A percentile compares a stretch with the other conserved stretches of the same genome.
These are phyloP conservation scores for Trichoderma arundinaceum DNA, from an alignment of 2,329 filamentous ascomycete genomes.

Conservation along the genomic window DNA sequence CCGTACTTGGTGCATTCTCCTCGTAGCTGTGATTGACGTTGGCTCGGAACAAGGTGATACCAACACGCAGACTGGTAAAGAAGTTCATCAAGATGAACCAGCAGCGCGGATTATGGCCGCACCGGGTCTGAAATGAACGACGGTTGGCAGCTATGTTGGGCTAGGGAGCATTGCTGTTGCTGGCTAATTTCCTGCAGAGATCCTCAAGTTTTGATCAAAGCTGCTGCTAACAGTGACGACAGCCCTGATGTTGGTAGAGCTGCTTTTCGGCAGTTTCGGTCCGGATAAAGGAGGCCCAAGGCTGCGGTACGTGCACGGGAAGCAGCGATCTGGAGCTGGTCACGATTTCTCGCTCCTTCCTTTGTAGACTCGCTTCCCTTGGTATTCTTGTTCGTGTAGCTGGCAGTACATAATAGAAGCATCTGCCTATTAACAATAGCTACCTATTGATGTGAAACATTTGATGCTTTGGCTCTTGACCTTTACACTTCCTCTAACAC, in stretches of 20 bases:
- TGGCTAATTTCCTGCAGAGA: no score
- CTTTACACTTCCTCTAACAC: no score
- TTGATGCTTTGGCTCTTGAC: no score
- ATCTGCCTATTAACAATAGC: neutral
- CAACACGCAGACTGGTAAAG: neutral
- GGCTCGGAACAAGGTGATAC: neutral
- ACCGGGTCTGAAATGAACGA: neutral
- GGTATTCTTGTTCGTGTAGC: neutral
- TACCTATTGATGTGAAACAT: neutral
- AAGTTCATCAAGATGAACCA: neutral
- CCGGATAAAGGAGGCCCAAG: neutral
- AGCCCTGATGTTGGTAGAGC: neutral
- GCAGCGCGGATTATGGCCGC: neutral
- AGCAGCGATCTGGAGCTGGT: neutral
- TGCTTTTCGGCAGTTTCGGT: neutral
- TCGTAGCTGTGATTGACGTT: neutral
- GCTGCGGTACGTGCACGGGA: neutral
- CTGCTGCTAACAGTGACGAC: no score
- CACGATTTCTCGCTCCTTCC: neutral
- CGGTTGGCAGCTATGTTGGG: neutral
- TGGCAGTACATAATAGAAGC: neutral
- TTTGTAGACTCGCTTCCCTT: neutral
- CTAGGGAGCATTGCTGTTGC: no score
- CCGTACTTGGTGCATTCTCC: neutral
- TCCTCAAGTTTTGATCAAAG: no score